Percentiles rank a stretch among this genome's conserved stretches.
phyloP scores from a whole-genome alignment of 2,329 filamentous ascomycete genomes.

The Daldinia eschscholtzii region DNA sequence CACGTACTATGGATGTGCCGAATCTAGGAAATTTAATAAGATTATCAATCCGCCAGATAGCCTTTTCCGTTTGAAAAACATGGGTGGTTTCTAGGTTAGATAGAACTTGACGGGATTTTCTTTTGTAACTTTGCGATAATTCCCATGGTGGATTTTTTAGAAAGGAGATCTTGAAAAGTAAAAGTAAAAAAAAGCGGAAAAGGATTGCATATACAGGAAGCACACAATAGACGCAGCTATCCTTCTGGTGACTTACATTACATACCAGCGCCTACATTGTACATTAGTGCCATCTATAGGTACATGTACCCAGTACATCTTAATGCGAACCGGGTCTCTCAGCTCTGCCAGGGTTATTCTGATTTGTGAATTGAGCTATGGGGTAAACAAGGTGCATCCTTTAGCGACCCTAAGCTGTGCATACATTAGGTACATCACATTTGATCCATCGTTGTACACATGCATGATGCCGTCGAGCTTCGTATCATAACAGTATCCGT shows the following conservation, averaged over 20 bases:
- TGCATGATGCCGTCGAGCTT: neutral
- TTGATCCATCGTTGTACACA: conserved; percentile 4
- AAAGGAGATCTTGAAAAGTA: conserved; percentile 22
- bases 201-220: conserved; percentile 36
- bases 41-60: conserved; percentile 15
- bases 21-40: conserved; percentile 26
- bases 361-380: conserved; percentile 12
- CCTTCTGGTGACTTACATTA: conserved; percentile 42
- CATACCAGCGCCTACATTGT: conserved; percentile 12
- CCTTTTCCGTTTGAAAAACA: conserved; percentile 44
- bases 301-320: conserved; percentile 1
- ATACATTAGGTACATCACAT: too few relatives aligned
- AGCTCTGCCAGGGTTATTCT: conserved; percentile 6
- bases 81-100: conserved; percentile 1
- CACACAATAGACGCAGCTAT: conserved; percentile 36
- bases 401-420: conserved; percentile 3
- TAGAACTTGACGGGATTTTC: conserved; percentile 28
- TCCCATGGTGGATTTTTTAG: conserved; percentile 41
- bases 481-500: neutral
- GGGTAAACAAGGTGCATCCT: conserved; percentile 14
- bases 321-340: conserved; percentile 11
- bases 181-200: conserved; percentile 24
- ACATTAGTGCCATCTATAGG: conserved; percentile 15
- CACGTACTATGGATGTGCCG: conserved; percentile 18
- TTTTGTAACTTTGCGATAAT: conserved; percentile 39